Evolutionary conservation across 2,329 filamentous ascomycete genomes (phyloP).

Genomic region (Botrytis tulipae): DNA sequence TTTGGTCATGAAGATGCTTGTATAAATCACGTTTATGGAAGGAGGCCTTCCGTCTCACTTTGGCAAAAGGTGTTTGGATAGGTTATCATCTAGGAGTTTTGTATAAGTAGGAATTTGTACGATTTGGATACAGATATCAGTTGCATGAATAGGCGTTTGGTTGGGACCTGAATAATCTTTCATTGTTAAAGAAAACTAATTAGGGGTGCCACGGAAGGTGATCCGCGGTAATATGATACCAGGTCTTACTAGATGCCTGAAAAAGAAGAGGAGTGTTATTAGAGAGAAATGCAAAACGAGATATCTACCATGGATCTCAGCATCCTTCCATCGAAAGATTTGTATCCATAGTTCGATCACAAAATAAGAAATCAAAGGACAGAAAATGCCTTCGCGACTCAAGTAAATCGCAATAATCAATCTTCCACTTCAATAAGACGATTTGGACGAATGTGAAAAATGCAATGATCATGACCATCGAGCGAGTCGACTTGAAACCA

Average conservation of each 20-base stretch:
- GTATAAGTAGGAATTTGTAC: not conserved
- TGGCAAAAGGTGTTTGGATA: slow-evolving; percentile 21
- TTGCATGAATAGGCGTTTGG: not conserved
- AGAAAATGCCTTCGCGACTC: not conserved
- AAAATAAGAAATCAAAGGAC: not conserved
- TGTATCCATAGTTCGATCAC: not conserved
- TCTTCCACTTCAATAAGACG: not conserved
- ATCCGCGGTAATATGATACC: slow-evolving; percentile 1
- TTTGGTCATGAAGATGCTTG: slow-evolving; percentile 27
- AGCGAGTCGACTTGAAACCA: not conserved
- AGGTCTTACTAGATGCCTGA: not conserved
- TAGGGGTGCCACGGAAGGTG: slow-evolving; percentile 11
- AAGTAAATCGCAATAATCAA: not conserved
- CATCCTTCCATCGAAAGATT: not conserved
- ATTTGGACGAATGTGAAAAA: not conserved
- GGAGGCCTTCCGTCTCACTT: slow-evolving; percentile 6
- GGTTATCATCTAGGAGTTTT: no score
- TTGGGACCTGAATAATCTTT: not conserved
- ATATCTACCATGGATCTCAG: not conserved
- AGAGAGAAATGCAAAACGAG: not conserved
- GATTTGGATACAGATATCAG: not conserved
- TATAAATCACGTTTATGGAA: slow-evolving; percentile 27
- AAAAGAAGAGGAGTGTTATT: not conserved
- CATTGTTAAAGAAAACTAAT: slow-evolving; percentile 8
- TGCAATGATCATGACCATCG: not conserved